Base-by-base conservation (phyloP, 192 early-diverging fungal genomes). In the Rhizophagus clarus region DNA sequence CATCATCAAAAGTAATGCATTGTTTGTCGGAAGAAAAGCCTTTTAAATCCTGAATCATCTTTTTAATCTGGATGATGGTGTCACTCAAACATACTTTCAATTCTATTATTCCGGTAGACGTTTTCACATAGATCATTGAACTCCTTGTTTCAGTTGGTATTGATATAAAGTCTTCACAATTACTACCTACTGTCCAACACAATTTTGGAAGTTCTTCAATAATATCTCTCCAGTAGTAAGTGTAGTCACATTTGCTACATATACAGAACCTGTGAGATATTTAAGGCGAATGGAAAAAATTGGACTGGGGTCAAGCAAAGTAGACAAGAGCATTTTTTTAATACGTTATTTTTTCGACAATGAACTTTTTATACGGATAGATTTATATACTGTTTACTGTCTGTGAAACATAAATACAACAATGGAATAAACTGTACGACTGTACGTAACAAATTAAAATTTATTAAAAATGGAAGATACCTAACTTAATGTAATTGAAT, bases 51-150 rank as follows among this genome's bases (percentile, higher is more conserved):
- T 62, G 74, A 24, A 76, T 76, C 32, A 22, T 76, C 11, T 76
- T 4, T 63, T 76, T 76, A 76, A 76, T 9, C 4, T 56, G 17
- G 8, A 11, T 9, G 20, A 75, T 75, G 7, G 74, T 75, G 47
- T 75, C 74, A 75, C 74, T 75, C 74, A 29, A 56, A 37, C n/a
- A 9, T 61, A 75, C 74, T 61, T 75, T 56, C 56, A 75, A 2
- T 12, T 45, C 10, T 45, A 11, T 75, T 75, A 61, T 61, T 17
- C 14, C 26, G 31, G 72, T 56, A 31, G 28, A 7, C 0, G 29
- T 56, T 74, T 74, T 51, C 26, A 74, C 4, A n/a, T 74, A 51
- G 26, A 74, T 51, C n/a, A 74, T 74, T 74, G 72, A 60, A 32
- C 47, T 31, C 40, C 15, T 56, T 74, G 72, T 3, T 47, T 12